phyloP scores from a whole-genome alignment of 2,329 filamentous ascomycete species.

The Trichoderma koningiopsis region DNA sequence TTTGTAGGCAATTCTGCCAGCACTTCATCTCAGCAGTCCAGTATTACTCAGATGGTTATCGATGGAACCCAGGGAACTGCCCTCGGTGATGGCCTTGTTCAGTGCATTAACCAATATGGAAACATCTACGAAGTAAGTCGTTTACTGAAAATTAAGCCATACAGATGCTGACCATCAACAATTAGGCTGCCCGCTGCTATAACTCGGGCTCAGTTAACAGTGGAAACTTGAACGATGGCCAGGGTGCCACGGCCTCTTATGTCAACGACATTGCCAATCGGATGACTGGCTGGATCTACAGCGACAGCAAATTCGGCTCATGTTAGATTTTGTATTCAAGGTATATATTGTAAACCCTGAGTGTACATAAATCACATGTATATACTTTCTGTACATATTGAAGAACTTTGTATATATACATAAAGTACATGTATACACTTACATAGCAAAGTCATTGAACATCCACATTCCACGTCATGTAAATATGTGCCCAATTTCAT shows the following conservation, averaged over 20 bases:
- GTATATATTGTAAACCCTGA: not conserved
- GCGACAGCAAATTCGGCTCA: not conserved
- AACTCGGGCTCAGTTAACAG: constrained; percentile 30
- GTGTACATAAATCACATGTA: not conserved
- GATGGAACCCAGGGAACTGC: constrained; percentile 48
- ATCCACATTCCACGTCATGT: not conserved
- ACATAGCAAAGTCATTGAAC: not conserved
- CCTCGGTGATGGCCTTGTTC: constrained; percentile 44
- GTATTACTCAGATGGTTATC: constrained; percentile 37
- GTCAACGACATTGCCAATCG: constrained; percentile 30
- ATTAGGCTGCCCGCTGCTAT: constrained; percentile 29
- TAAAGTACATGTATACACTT: not conserved
- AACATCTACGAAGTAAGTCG: constrained; percentile 12
- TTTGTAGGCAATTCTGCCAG: constrained; percentile 40
- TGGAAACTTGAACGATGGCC: constrained; percentile 28
- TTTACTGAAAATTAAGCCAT: too few species aligned
- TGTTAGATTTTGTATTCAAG: not conserved
- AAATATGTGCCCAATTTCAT: not conserved
- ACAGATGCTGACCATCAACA: not conserved
- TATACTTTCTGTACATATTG: not conserved
- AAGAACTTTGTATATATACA: not conserved
- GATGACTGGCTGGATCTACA: constrained; percentile 28
- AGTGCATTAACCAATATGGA: constrained; percentile 19
- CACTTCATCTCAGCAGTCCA: constrained; percentile 29
- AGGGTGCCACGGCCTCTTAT: constrained; percentile 28